A percentile compares a stretch with the other conserved stretches of the same genome.
phyloP scores from a whole-genome alignment of 2,329 filamentous ascomycete genomes.

The Zarea fungicola region DNA sequence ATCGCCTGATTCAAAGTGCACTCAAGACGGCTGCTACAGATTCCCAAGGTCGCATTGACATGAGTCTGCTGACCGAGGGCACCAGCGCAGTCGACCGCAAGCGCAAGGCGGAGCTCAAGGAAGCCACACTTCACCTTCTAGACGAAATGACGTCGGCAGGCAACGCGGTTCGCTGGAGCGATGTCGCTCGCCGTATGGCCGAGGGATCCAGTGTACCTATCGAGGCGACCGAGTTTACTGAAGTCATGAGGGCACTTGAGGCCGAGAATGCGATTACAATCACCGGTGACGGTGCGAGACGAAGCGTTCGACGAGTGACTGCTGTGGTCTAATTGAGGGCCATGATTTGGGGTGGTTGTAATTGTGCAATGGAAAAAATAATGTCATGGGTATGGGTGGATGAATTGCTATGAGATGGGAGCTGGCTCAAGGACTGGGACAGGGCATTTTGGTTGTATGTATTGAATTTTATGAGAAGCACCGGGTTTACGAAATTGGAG shows the following conservation, averaged over 20 bases:
- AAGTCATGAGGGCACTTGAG: constrained; percentile 75
- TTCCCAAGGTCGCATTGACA: constrained; percentile 86
- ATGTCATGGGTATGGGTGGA: too few species aligned
- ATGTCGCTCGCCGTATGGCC: constrained; percentile 66
- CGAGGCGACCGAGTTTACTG: constrained; percentile 75
- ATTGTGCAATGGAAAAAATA: too few species aligned
- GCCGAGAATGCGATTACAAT: constrained; percentile 78
- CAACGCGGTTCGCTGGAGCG: constrained; percentile 68
- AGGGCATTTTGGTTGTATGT: background rate
- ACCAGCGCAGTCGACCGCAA: constrained; percentile 82
- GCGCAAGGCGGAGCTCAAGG: constrained; percentile 77
- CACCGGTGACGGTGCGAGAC: constrained; percentile 77
- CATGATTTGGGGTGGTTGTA: too few species aligned
- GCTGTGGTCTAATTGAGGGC: constrained; percentile 31
- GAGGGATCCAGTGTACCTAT: constrained; percentile 68
- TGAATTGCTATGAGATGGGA: constrained; percentile 9
- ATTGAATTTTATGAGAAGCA: background rate
- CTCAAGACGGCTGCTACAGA: constrained; percentile 98
- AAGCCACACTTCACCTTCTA: constrained; percentile 65
- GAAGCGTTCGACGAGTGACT: constrained; percentile 72
- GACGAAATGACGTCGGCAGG: constrained; percentile 73
- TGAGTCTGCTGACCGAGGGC: constrained; percentile 93
- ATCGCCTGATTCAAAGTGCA: constrained; percentile 86
- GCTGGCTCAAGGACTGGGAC: too few species aligned
- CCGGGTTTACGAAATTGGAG: background rate